A percentile compares a stretch with the other conserved stretches of the same genome.
These are phyloP conservation scores for Jamesozyma hellenica DNA, from an alignment of 805 yeast genomes.

Conservation along the genomic window DNA sequence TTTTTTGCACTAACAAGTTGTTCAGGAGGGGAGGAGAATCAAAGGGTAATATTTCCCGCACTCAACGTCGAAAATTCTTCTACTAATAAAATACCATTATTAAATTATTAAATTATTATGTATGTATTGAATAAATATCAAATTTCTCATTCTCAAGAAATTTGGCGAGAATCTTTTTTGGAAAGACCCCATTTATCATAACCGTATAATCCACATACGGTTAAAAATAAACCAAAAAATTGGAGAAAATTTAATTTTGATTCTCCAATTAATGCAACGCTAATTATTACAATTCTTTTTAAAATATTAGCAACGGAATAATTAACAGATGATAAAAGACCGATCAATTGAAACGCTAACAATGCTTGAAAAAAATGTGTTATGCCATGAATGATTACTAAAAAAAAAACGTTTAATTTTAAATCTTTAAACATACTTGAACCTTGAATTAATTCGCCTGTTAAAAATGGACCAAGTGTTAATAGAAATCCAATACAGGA, in stretches of 20 bases:
- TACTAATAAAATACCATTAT: too few species aligned
- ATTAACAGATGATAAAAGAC: slow-evolving; percentile 62
- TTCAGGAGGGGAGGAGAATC: too few species aligned
- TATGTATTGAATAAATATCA: too few species aligned
- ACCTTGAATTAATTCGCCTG: slow-evolving; percentile 36
- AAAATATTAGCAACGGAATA: slow-evolving; percentile 71
- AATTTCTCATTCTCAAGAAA: too few species aligned
- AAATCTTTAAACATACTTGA: slow-evolving; percentile 25
- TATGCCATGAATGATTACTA: slow-evolving; percentile 52
- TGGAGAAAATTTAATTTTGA: slow-evolving; percentile 36
- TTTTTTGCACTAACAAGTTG: too few species aligned
- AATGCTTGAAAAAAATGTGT: slow-evolving; percentile 66
- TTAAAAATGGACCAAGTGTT: slow-evolving; percentile 57
- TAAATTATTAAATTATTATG: too few species aligned
- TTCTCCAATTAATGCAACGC: slow-evolving; percentile 58
- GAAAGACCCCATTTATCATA: slow-evolving; percentile 59
- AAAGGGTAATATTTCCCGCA: too few species aligned
- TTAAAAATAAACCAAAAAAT: slow-evolving; percentile 44
- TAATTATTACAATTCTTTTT: slow-evolving; percentile 62
- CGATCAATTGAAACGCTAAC: slow-evolving; percentile 67
- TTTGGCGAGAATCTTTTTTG: slow-evolving; percentile 2
- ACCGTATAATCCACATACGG: slow-evolving; percentile 53
- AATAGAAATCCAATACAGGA: slow-evolving; percentile 57
- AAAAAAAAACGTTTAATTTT: slow-evolving; percentile 19
- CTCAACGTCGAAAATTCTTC: too few species aligned